These are phyloP conservation scores for Entoloma clypeatum DNA, from an alignment of 1,284 basidiomycete species.

Conservation along the genomic window DNA sequence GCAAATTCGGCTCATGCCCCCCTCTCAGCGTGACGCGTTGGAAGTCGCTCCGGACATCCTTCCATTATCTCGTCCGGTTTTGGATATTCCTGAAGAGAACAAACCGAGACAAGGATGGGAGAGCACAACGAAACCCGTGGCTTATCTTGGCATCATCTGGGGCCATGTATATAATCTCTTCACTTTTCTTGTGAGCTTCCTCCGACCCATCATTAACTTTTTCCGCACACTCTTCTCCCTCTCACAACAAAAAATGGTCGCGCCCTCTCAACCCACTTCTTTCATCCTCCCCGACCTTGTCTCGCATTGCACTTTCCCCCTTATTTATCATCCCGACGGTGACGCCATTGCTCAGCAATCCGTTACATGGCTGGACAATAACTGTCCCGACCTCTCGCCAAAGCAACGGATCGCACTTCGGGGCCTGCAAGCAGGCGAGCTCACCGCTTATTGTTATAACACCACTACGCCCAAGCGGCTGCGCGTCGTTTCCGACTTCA, in stretches of 20 bases:
- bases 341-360: constrained; percentile 54
- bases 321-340: constrained; percentile 48
- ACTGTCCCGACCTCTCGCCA: constrained; percentile 47
- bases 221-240: not conserved
- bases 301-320: constrained; percentile 53
- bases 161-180: too few relatives aligned
- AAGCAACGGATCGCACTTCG: constrained; percentile 49
- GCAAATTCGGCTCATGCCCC: too few relatives aligned
- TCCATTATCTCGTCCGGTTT: too few relatives aligned
- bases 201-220: too few relatives aligned
- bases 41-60: too few relatives aligned
- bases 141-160: too few relatives aligned
- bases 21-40: too few relatives aligned
- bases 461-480: constrained; percentile 49
- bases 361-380: constrained; percentile 53
- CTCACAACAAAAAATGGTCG: constrained; percentile 5
- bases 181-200: too few relatives aligned
- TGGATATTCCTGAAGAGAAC: too few relatives aligned
- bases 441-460: constrained; percentile 64
- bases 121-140: too few relatives aligned
- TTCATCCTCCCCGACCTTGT: constrained; percentile 67
- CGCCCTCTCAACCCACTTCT: constrained; percentile 24
- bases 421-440: constrained; percentile 61
- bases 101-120: too few relatives aligned
- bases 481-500: constrained; percentile 57